These are phyloP conservation scores for Botryotinia calthae DNA, from an alignment of 2,329 filamentous ascomycete genomes.

Conservation along the genomic window DNA sequence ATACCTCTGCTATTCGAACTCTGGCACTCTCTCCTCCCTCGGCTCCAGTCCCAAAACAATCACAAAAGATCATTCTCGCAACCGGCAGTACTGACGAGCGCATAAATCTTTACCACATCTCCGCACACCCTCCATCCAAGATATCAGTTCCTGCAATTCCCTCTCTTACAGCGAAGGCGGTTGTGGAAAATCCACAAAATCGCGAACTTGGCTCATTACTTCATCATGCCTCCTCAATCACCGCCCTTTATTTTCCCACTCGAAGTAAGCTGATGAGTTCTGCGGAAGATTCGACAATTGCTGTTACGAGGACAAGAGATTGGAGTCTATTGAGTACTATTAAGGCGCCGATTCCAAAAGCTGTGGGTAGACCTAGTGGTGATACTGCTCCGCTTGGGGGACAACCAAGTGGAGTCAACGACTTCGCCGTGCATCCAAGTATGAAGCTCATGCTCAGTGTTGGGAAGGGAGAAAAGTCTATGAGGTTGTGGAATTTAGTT, in stretches of 20 bases:
- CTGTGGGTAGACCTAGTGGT: conserved; percentile 76
- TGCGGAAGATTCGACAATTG: conserved; percentile 87
- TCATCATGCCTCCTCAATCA: conserved; percentile 82
- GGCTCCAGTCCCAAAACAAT: conserved; percentile 55
- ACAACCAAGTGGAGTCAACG: conserved; percentile 84
- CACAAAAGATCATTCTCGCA: conserved; percentile 84
- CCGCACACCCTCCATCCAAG: conserved; percentile 62
- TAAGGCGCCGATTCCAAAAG: conserved; percentile 82
- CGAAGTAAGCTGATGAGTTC: conserved; percentile 84
- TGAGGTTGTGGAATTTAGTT: conserved; percentile 95
- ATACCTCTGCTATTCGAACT: conserved; percentile 84
- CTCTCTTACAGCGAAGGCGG: conserved; percentile 66
- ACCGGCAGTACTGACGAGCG: conserved; percentile 91
- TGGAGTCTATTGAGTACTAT: conserved; percentile 86
- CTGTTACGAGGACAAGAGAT: conserved; percentile 81
- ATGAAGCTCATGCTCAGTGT: conserved; percentile 97
- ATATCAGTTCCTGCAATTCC: conserved; percentile 60
- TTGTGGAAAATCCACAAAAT: conserved; percentile 83
- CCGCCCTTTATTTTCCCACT: conserved; percentile 76
- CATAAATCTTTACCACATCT: conserved; percentile 91
- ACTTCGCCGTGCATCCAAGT: conserved; percentile 92
- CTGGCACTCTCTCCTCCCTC: conserved; percentile 80
- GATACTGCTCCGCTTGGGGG: conserved; percentile 83
- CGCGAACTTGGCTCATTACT: conserved; percentile 82
- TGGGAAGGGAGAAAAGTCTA: conserved; percentile 81